Evolutionary conservation across 305 asterid species (phyloP).

Genomic region (Fraxinus platypoda): DNA sequence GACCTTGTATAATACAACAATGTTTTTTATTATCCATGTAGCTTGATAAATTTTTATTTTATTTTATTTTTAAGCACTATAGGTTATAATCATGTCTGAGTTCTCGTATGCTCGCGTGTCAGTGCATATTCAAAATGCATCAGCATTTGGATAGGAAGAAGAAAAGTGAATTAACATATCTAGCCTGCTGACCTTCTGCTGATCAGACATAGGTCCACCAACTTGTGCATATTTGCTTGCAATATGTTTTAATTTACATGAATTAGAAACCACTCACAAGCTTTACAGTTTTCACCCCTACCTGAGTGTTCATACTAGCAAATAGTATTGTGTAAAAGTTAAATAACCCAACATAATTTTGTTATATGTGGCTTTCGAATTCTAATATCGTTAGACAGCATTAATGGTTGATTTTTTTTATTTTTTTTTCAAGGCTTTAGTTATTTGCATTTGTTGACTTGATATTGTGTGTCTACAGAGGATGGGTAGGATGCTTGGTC

Average conservation of each 20-base stretch:
- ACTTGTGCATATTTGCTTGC: neutral
- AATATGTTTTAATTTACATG: neutral
- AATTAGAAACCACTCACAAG: neutral
- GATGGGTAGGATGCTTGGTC: slow-evolving; percentile 35
- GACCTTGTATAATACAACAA: neutral
- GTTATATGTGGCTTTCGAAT: neutral
- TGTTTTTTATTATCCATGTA: neutral
- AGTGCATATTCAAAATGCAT: neutral
- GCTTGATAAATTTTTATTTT: neutral
- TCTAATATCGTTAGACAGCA: neutral
- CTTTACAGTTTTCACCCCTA: neutral
- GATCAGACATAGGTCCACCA: neutral
- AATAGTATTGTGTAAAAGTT: neutral
- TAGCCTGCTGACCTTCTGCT: neutral
- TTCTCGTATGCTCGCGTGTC: neutral
- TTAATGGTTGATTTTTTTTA: neutral
- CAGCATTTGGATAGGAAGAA: neutral
- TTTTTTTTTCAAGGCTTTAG: neutral
- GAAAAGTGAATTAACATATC: neutral
- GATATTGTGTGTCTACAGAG: slow-evolving; percentile 30
- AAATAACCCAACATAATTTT: neutral
- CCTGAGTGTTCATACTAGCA: neutral
- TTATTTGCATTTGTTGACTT: neutral
- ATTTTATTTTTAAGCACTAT: neutral
- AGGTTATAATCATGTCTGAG: neutral